phyloP scores from a whole-genome alignment of 345 rosid species.

The Moricandia arvensis region DNA sequence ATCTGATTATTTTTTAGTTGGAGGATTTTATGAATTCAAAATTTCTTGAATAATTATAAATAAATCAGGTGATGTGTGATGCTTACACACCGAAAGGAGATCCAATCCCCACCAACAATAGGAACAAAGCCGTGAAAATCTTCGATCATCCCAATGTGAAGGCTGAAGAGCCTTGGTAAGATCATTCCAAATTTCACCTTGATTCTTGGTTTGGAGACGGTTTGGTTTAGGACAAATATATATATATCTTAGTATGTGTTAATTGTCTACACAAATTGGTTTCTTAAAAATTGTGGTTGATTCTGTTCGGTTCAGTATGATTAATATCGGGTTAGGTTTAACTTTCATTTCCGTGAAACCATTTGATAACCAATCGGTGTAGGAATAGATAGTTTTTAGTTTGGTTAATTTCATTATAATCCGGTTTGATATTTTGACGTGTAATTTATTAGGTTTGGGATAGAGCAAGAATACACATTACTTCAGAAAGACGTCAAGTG shows the following conservation, averaged over 20 bases:
- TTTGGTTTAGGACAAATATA: neutral
- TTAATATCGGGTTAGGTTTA: neutral
- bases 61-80: conserved; percentile 76
- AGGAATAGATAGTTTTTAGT: neutral
- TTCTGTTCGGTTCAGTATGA: neutral
- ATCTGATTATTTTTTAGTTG: neutral
- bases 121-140: conserved; percentile 72
- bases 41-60: neutral
- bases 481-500: conserved; percentile 74
- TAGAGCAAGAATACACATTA: conserved; percentile 97
- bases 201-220: neutral
- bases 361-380: neutral
- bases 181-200: neutral
- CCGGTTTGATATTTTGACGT: neutral
- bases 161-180: conserved; percentile 78
- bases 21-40: neutral
- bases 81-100: conserved; percentile 83
- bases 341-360: neutral
- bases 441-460: conserved; percentile 63
- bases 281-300: neutral
- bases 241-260: neutral
- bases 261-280: neutral
- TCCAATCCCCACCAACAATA: conserved; percentile 95
- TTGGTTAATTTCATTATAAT: neutral
- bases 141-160: conserved; percentile 62